phyloP scores from a whole-genome alignment of 441 rosid species.

The Erysimum pusillum region DNA sequence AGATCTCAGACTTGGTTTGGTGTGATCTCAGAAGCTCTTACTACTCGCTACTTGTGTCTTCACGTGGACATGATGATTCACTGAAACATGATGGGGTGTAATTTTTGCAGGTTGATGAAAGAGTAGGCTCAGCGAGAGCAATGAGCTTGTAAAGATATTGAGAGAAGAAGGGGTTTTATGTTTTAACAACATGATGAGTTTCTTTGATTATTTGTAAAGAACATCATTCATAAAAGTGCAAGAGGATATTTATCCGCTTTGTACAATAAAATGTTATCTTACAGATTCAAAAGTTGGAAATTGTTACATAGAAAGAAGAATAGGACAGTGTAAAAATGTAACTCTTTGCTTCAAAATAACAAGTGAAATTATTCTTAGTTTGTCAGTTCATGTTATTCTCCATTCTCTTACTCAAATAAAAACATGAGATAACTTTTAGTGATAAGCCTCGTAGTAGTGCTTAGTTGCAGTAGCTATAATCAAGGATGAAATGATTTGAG shows the following conservation, averaged over 20 bases:
- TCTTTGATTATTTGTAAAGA: conserved; percentile 46
- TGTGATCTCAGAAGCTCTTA: too few relatives aligned
- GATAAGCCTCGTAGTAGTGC: too few relatives aligned
- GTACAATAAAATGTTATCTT: conserved; percentile 40
- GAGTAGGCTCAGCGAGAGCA: conserved; percentile 69
- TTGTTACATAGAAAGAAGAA: conserved; percentile 39
- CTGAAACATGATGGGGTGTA: conserved; percentile 29
- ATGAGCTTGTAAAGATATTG: conserved; percentile 68
- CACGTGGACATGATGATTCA: conserved; percentile 9
- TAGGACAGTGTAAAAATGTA: conserved; percentile 38
- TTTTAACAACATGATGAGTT: conserved; percentile 38
- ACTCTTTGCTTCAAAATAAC: neutral
- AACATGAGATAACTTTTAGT: too few relatives aligned
- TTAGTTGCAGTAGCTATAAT: too few relatives aligned
- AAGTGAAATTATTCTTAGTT: too few relatives aligned
- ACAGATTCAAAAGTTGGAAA: conserved; percentile 32
- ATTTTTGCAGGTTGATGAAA: conserved; percentile 67
- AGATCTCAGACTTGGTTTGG: neutral
- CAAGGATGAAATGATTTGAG: too few relatives aligned
- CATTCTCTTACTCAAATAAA: too few relatives aligned
- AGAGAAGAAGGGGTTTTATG: neutral
- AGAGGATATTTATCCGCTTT: conserved; percentile 27
- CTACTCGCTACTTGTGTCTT: neutral
- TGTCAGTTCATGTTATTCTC: too few relatives aligned
- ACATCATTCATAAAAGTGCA: conserved; percentile 45